Conservation (phyloP, 495 filamentous ascomycete genomes). For the Neurospora cerealis region DNA sequence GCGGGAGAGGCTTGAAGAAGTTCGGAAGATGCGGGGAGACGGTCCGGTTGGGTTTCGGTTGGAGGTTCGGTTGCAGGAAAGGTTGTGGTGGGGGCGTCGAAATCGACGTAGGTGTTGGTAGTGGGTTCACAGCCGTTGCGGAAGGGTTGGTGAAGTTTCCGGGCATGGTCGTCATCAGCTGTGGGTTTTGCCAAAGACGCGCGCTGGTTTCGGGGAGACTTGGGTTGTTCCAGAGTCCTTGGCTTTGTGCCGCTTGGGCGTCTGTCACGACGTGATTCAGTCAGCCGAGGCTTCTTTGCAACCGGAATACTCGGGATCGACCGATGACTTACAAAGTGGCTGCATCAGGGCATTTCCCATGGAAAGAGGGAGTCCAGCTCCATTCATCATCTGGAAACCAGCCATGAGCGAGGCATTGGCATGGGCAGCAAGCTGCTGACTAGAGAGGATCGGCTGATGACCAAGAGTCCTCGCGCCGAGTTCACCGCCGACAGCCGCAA, state of each 20-base stretch:
- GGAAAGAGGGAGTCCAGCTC: neutral
- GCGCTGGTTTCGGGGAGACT: neutral
- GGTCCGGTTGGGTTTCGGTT: slow-evolving; percentile 12
- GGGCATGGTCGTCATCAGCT: neutral
- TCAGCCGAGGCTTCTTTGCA: neutral
- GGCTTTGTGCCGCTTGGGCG: neutral
- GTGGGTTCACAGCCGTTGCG: slow-evolving; percentile 10
- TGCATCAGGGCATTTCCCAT: neutral
- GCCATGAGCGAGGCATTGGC: neutral
- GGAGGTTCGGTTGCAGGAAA: neutral
- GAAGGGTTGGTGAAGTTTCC: slow-evolving; percentile 10
- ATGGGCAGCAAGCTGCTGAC: neutral
- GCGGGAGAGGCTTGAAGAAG: slow-evolving; percentile 64
- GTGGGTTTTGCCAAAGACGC: neutral
- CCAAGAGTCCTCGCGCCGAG: neutral
- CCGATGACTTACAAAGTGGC: neutral
- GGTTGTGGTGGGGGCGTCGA: neutral
- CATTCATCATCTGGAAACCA: neutral
- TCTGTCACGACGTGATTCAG: neutral
- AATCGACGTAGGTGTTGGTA: neutral
- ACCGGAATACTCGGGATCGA: neutral
- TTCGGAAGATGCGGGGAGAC: slow-evolving; percentile 40
- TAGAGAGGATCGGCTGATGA: neutral
- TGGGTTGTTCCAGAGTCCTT: neutral
- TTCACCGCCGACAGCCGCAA: neutral